Base-by-base conservation (phyloP, 495 filamentous ascomycete species). In the Hyaloscypha finlandica region DNA sequence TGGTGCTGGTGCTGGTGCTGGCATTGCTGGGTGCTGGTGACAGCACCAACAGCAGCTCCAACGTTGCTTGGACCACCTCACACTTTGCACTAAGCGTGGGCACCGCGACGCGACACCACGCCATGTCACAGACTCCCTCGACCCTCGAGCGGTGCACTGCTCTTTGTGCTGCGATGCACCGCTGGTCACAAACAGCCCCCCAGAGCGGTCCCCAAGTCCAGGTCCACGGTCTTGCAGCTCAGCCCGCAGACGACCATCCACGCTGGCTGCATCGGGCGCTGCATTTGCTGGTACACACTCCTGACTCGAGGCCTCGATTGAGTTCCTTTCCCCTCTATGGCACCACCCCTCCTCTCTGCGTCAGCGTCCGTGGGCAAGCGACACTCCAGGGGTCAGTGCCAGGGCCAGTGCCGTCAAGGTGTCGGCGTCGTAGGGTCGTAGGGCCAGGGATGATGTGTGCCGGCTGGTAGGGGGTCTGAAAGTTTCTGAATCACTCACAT, bases 401-500 rank as follows among this genome's bases (percentile, higher is more conserved):
- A 56, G 53, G 6, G 53, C 19, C 53, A 56, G 20, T 56, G 53
- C 53, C 53, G 53, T 25, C 53, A 25, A 56, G 53, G 42, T 48
- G 42, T 48, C 35, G 25, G 35, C 12, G 35, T 12, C 16, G 42
- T 48, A 48, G 42, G 42, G 35, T 12, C 16, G 42, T 48, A 48
- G 42, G 42, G 42, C 42, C 9, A 19, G n/a, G 32, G 30, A 25
- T 9, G 29, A n/a, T 16, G 53, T 25, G 53, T 56, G 53, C 53
- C 53, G 53, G 52, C 31, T n/a, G 60, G 66, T 59, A 68, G 59
- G 56, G 60, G 45, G 53, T 35, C 29, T 19, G 16, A 31, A 33
- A 25, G 39, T 57, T 39, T 64, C 67, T 68, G 67, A 68, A 68
- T 66, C 64, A 68, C 62, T 57, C 65, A 67, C 61, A 67, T 70